Base-by-base conservation (phyloP, 139 green algal genomes). In the Marvania coccoides region DNA sequence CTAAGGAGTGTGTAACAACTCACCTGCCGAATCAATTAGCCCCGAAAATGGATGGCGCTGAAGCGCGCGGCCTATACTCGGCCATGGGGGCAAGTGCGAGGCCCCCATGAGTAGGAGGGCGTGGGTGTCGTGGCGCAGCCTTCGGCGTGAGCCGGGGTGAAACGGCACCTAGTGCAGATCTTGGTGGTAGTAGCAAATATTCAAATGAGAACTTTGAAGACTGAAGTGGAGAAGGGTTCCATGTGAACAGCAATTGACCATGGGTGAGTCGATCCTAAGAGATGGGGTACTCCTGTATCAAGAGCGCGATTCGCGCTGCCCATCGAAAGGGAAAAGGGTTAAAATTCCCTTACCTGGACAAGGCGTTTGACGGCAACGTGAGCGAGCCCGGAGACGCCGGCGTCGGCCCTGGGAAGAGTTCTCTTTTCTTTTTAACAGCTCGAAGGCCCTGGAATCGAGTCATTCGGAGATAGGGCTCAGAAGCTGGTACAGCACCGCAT, bases 1-100 rank as follows among this genome's bases (percentile, higher is more conserved):
- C 88, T 95, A 94, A 94, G 86, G 89, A 96, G 86, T 95, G 89
- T 94, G 89, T 94, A 96, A 96, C 87, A 94, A 94, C 87, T 93
- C 87, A 93, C 87, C 89, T 93, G 87, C 87, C 89, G 87, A 96
- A 94, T 95, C 79, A 90, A 94, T 88, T 91, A 92, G 85, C 86
- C 87, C 87, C 83, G 87, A 95, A 95, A 95, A 93, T 95, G 88
- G 87, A 95, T 95, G 87, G 85, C 88, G 87, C 88, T 94, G 65
- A 94, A 94, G 87, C 83, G 88, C 71, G 82, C 75, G 79, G 86
- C 84, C 82, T 89, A 95, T 89, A 90, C 81, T 80, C 81, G 79
- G 84, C 87, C 87, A 91, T 91, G 71, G 77, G 71, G 67, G 81
- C 80, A 88, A 91, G 78, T 91, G 82, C 87, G 85, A 94, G 60